These are phyloP conservation scores for Yarrowia sp. DNA, from an alignment of 805 yeast genomes.

Conservation along the genomic window DNA sequence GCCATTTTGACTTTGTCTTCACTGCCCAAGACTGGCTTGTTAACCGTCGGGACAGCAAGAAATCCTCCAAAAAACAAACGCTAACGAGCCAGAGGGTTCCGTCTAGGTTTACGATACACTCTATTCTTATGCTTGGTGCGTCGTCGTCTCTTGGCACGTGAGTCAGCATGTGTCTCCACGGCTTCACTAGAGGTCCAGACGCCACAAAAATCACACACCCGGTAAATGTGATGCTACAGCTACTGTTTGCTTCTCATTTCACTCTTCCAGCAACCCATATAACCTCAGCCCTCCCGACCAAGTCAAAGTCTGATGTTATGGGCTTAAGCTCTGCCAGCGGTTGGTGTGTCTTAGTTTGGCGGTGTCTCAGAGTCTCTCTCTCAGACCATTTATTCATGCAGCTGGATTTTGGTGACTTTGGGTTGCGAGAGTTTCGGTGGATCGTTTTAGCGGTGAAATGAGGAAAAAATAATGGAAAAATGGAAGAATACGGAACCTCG, in stretches of 20 bases:
- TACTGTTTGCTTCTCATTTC: too few relatives aligned
- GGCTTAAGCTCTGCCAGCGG: neutral
- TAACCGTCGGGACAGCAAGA: neutral
- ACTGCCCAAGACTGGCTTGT: neutral
- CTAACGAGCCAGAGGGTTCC: neutral
- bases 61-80: neutral
- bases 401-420: neutral
- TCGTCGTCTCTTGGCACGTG: neutral
- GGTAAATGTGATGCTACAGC: too few relatives aligned
- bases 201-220: too few relatives aligned
- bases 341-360: neutral
- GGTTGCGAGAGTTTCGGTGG: slow-evolving; percentile 8
- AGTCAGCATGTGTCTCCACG: neutral
- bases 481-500: neutral
- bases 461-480: neutral
- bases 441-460: neutral
- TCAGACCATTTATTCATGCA: slow-evolving; percentile 3
- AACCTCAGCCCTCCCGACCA: too few relatives aligned
- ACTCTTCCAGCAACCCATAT: too few relatives aligned
- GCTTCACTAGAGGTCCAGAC: too few relatives aligned
- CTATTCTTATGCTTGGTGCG: neutral
- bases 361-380: neutral
- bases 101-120: neutral
- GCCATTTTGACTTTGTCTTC: neutral
- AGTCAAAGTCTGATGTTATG: neutral